Evolutionary conservation across 768 basidiomycete genomes (phyloP).

Genomic region (Lyophyllum semitale): DNA sequence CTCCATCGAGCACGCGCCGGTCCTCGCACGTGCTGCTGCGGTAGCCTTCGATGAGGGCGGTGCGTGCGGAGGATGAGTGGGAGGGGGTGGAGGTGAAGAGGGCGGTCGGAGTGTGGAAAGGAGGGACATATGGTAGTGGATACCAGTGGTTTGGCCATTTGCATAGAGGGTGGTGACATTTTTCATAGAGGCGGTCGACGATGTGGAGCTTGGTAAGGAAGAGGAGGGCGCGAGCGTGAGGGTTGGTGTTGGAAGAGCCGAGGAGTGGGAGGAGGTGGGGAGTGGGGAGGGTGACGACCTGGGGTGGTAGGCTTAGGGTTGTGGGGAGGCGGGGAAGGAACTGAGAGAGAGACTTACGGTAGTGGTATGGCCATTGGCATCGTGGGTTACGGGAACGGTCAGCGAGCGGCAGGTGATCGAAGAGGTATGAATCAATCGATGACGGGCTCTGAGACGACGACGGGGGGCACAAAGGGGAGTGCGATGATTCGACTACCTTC

Average conservation of each 20-base stretch:
- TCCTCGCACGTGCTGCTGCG: not conserved
- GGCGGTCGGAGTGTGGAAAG: constrained; percentile 7
- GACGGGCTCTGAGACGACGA: not conserved
- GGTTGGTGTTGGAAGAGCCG: not conserved
- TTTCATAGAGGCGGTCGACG: not conserved
- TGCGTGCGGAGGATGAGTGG: not conserved
- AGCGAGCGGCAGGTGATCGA: no score
- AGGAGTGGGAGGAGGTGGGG: not conserved
- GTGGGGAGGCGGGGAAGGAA: not conserved
- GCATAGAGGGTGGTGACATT: not conserved
- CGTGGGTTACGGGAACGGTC: not conserved
- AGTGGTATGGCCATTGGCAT: not conserved
- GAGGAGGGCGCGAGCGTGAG: not conserved
- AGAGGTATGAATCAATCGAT: not conserved
- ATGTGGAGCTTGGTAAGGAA: not conserved
- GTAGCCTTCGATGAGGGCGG: constrained; percentile 2
- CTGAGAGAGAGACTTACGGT: not conserved
- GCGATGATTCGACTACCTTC: no score
- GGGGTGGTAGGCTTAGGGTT: not conserved
- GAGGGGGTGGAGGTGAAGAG: constrained; percentile 2
- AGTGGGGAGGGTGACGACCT: not conserved
- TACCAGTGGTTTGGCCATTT: not conserved
- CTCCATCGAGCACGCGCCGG: constrained; percentile 10
- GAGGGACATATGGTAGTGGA: constrained; percentile 1
- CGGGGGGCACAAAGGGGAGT: not conserved